Conservation (phyloP, 2,329 filamentous ascomycete genomes). For the Cercospora zeae-maydis region DNA sequence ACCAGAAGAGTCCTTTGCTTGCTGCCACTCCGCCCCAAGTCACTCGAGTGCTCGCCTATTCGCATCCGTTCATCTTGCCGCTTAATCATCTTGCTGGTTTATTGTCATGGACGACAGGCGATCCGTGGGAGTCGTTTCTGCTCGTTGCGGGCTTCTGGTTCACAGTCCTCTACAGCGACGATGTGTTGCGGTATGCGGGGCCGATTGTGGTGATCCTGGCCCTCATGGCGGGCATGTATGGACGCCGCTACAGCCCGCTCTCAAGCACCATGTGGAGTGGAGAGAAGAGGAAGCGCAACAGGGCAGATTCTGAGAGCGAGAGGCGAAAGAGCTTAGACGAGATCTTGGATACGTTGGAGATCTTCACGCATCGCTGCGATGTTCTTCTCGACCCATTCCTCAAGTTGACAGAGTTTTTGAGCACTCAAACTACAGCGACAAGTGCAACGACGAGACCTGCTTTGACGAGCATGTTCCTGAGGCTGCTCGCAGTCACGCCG, state of each 20-base stretch:
- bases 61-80: constrained; percentile 87
- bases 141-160: constrained; percentile 84
- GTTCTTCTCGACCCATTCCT: constrained; percentile 85
- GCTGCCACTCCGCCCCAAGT: constrained; percentile 92
- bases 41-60: constrained; percentile 90
- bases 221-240: constrained; percentile 90
- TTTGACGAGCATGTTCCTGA: constrained; percentile 81
- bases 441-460: constrained; percentile 88
- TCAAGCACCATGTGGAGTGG: constrained; percentile 78
- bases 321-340: constrained; percentile 95
- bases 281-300: constrained; percentile 56
- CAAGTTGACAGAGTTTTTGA: constrained; percentile 82
- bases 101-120: constrained; percentile 87
- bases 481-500: constrained; percentile 82
- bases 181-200: constrained; percentile 74
- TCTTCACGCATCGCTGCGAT: constrained; percentile 88
- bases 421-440: constrained; percentile 79
- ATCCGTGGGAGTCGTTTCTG: constrained; percentile 96
- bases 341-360: constrained; percentile 88
- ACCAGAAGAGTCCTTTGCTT: constrained; percentile 91
- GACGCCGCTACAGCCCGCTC: constrained; percentile 80
- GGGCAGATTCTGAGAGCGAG: constrained; percentile 54
- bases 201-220: constrained; percentile 75
- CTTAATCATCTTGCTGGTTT: constrained; percentile 82
- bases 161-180: constrained; percentile 77